Base-by-base conservation (phyloP, 2,329 filamentous ascomycete genomes). In the Microthyrium microscopicum region DNA sequence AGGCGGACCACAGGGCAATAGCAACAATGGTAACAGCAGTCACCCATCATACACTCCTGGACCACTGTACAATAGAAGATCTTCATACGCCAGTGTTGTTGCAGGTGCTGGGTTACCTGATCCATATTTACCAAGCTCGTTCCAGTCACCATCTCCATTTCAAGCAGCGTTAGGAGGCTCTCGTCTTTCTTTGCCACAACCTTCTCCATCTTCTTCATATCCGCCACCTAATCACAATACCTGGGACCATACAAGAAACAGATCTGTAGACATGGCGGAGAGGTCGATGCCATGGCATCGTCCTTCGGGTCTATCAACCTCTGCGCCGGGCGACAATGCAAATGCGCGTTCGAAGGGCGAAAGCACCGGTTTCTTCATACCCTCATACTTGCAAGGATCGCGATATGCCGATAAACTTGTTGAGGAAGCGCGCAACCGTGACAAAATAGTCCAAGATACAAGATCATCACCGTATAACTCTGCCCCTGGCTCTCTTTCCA, bases 321-420 rank as follows among this genome's bases (percentile, higher is more conserved):
- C n/a, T n/a, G n/a, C n/a, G n/a, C n/a, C n/a, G n/a, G n/a, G n/a
- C n/a, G n/a, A n/a, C n/a, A n/a, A n/a, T n/a, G 22, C 9, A 25
- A 25, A 25, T 25, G 27, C 9, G 27, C 15, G 9, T 45, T 49
- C 39, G 9, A 16, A 11, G 27, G 45, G 50, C 27, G 45, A 25
- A 9, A n/a, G n/a, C n/a, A n/a, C n/a, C n/a, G n/a, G n/a, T 17
- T 36, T 36, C 34, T 84, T 93, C 53, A 67, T 76, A 8, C 87
- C 87, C 1, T 84, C 82, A 4, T 94, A 94, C 55, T 67, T 95
- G 28, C 64, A 66, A 43, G 71, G 71, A 25, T 87, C 83, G 11
- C 70, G 73, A 46, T 85, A 93, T 54, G 72, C 87, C 34, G 69
- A 77, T 45, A 74, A 70, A 50, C 64, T 94, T 30, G n/a, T n/a